These are phyloP conservation scores for Clausena lansium DNA, from an alignment of 345 rosid genomes.

Conservation along the genomic window DNA sequence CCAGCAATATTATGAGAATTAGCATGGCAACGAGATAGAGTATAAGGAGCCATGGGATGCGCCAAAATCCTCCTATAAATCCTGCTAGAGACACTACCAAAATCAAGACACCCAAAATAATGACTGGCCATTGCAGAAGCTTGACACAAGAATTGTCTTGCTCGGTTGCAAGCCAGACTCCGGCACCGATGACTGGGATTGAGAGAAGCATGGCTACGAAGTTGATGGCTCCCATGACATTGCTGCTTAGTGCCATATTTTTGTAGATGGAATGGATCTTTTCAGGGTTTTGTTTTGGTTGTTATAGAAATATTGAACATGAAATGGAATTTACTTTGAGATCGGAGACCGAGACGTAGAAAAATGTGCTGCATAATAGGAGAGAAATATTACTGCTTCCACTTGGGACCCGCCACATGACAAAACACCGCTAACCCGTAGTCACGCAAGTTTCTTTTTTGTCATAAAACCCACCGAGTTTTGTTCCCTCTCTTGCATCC, in stretches of 20 bases:
- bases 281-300: not conserved
- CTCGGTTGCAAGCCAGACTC: conserved; percentile 79
- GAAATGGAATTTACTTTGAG: not conserved
- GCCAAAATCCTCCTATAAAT: conserved; percentile 86
- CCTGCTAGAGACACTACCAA: conserved; percentile 70
- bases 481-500: conserved; percentile 33
- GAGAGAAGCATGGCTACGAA: conserved; percentile 85
- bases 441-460: not conserved
- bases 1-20: conserved; percentile 60
- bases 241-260: conserved; percentile 76
- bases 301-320: not conserved
- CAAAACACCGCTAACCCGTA: no score
- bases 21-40: conserved; percentile 75
- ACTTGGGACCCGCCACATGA: no score
- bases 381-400: not conserved
- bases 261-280: not conserved
- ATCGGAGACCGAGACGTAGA: not conserved
- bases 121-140: conserved; percentile 93
- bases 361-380: conserved; percentile 3
- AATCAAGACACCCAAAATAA: conserved; percentile 68
- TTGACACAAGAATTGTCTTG: conserved; percentile 83
- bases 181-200: conserved; percentile 78
- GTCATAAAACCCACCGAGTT: conserved; percentile 4
- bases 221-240: conserved; percentile 85
- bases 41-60: conserved; percentile 77